A percentile compares a stretch with the other conserved stretches of the same genome.
These are phyloP conservation scores for Phytophthora capsici DNA, from an alignment of 352 stramenopile species.

Conservation along the genomic window DNA sequence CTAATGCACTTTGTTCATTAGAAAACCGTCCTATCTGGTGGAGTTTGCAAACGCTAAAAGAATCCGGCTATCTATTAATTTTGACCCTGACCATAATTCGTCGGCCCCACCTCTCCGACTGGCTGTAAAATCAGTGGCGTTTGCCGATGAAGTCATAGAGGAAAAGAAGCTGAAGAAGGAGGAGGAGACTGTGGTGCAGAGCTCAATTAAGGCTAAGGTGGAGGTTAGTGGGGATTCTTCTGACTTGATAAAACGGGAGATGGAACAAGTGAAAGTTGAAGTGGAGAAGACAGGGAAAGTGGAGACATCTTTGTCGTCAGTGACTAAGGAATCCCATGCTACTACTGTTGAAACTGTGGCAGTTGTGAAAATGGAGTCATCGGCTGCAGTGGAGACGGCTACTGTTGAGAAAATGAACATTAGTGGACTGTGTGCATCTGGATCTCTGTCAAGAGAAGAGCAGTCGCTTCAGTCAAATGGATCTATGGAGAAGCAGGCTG, in stretches of 20 bases:
- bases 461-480: conserved; percentile 17
- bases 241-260: conserved; percentile 20
- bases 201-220: conserved; percentile 6
- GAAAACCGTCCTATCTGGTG: conserved; percentile 57
- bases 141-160: conserved; percentile 18
- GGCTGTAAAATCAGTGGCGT: conserved; percentile 14
- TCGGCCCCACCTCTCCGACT: conserved; percentile 24
- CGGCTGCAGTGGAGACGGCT: neutral
- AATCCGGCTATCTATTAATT: conserved; percentile 85
- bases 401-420: conserved; percentile 57
- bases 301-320: neutral
- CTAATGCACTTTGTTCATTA: conserved; percentile 7
- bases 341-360: neutral
- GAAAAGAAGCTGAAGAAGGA: conserved; percentile 18
- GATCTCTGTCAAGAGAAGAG: conserved; percentile 31
- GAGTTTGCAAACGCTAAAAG: conserved; percentile 80
- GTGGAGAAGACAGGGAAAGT: conserved; percentile 22
- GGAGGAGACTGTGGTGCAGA: neutral
- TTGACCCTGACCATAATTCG: conserved; percentile 45
- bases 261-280: neutral
- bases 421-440: conserved; percentile 40
- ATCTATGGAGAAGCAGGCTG: neutral
- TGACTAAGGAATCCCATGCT: neutral
- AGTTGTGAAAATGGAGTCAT: conserved; percentile 26
- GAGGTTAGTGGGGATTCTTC: conserved; percentile 11